Evolutionary conservation across 331 rosid species (phyloP).

Genomic region (Cydonia oblonga): DNA sequence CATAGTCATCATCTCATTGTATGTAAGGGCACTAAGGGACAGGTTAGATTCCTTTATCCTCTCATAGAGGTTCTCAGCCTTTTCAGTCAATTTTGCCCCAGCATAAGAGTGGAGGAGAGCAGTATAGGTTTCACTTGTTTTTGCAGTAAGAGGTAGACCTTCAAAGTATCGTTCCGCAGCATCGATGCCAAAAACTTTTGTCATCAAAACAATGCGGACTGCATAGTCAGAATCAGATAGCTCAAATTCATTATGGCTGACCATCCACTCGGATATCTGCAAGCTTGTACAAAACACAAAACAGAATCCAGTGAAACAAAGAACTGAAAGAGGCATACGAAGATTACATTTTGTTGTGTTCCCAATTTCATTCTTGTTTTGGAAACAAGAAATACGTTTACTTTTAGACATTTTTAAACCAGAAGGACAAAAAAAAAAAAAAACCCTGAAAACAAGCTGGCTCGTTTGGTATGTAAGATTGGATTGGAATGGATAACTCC

Average conservation of each 20-base stretch:
- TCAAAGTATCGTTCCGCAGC: conserved; percentile 92
- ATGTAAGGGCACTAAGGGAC: conserved; percentile 46
- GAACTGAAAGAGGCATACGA: neutral
- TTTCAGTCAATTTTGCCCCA: conserved; percentile 61
- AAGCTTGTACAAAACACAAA: conserved; percentile 16
- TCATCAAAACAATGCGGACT: conserved; percentile 69
- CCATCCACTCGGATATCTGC: conserved; percentile 95
- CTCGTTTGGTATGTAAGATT: no score
- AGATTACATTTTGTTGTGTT: neutral
- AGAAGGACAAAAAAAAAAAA: no score
- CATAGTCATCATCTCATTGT: conserved; percentile 95
- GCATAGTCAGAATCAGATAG: conserved; percentile 69
- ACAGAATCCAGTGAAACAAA: neutral
- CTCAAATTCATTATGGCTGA: conserved; percentile 38
- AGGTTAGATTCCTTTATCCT: conserved; percentile 45
- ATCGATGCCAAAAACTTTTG: conserved; percentile 83
- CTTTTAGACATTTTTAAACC: no score
- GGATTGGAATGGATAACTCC: no score
- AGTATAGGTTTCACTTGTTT: conserved; percentile 67
- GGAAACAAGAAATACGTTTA: no score
- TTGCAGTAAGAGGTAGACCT: conserved; percentile 45
- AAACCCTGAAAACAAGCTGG: no score
- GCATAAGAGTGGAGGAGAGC: conserved; percentile 88
- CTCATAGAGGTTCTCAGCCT: conserved; percentile 63
- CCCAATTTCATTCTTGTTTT: no score